A percentile compares a stretch with the other conserved stretches of the same genome.
phyloP scores from a whole-genome alignment of 805 yeast genomes.

The Myxozyma udenii region DNA sequence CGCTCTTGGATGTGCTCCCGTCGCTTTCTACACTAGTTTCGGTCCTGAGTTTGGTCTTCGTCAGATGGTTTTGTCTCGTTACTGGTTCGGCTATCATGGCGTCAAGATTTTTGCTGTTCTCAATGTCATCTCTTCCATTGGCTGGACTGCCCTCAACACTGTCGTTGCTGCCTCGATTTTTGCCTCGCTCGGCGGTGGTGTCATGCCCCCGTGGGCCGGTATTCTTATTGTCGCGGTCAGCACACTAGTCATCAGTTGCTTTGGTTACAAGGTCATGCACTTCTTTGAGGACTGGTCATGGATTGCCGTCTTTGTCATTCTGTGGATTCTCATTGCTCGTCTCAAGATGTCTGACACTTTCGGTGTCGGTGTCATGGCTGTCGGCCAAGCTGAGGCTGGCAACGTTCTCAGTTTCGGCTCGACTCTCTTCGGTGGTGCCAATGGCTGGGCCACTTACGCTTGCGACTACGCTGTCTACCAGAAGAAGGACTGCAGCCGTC shows the following conservation, averaged over 20 bases:
- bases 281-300: conserved; percentile 79
- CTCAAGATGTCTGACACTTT: conserved; percentile 66
- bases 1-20: conserved; percentile 69
- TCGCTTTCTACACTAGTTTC: conserved; percentile 76
- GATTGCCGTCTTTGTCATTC: conserved; percentile 74
- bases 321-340: conserved; percentile 75
- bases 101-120: conserved; percentile 74
- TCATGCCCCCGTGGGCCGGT: conserved; percentile 88
- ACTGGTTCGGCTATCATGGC: conserved; percentile 68
- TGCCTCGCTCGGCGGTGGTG: conserved; percentile 63
- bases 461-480: conserved; percentile 90
- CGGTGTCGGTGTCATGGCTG: conserved; percentile 49
- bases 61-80: conserved; percentile 80
- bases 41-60: conserved; percentile 85
- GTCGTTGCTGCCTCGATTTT: conserved; percentile 84
- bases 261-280: conserved; percentile 83
- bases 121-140: conserved; percentile 81
- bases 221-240: conserved; percentile 63
- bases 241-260: conserved; percentile 71
- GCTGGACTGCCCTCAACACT: conserved; percentile 93
- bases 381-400: conserved; percentile 72
- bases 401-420: conserved; percentile 77
- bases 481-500: conserved; percentile 59
- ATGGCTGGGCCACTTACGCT: conserved; percentile 93
- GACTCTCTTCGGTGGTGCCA: conserved; percentile 78